These are phyloP conservation scores for Triticum turgidum DNA, from an alignment of 176 grass and related monocot genomes.

Conservation along the genomic window DNA sequence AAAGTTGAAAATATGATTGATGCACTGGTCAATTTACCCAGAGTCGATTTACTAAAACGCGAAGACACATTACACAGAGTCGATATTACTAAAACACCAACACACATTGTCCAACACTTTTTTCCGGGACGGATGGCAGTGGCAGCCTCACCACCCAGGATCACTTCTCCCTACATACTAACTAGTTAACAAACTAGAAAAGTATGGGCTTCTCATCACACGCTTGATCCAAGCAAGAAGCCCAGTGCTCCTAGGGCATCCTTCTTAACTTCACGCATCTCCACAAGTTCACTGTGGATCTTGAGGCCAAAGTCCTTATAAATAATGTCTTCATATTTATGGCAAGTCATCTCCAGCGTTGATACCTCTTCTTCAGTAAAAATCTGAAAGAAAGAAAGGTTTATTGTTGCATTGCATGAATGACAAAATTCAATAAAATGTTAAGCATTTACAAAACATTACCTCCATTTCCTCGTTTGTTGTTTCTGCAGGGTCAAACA, in stretches of 20 bases:
- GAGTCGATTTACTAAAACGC: no score
- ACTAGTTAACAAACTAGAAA: neutral
- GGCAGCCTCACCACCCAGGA: no score
- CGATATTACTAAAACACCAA: no score
- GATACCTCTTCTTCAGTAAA: neutral
- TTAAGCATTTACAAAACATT: neutral
- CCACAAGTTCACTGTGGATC: neutral
- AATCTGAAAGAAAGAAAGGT: slow-evolving; percentile 5
- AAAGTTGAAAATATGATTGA: no score
- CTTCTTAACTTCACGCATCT: neutral
- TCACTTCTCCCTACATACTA: neutral
- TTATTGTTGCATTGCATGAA: neutral
- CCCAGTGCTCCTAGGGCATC: neutral
- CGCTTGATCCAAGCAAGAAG: neutral
- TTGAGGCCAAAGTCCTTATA: no score
- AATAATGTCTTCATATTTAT: no score
- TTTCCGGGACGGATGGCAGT: no score
- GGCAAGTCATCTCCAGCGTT: neutral
- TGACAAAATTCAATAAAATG: neutral
- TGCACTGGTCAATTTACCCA: no score
- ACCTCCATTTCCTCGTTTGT: neutral
- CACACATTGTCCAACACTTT: no score
- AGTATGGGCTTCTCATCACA: neutral
- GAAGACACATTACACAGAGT: no score
- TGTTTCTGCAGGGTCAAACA: neutral